phyloP scores from a whole-genome alignment of 345 rosid species.

The Cardamine chenopodiifolia region DNA sequence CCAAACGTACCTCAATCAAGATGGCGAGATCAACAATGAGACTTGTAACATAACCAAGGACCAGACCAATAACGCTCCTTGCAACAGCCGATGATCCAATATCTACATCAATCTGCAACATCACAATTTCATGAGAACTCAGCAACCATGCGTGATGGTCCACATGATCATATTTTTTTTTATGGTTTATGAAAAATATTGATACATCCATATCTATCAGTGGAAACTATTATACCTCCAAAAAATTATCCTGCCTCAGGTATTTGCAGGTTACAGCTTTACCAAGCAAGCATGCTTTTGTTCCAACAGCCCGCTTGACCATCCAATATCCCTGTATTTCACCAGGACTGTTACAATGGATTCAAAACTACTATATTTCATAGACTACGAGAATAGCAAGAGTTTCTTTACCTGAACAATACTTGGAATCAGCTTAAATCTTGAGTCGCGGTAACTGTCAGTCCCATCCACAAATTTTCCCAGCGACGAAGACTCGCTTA shows the following conservation, averaged over 20 bases:
- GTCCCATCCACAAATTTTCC: slow-evolving; percentile 85
- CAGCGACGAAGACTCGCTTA: slow-evolving; percentile 67
- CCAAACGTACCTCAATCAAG: slow-evolving; percentile 75
- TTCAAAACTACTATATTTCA: not conserved
- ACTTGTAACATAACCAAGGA: slow-evolving; percentile 96
- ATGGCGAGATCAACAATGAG: slow-evolving; percentile 94
- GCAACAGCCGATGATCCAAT: slow-evolving; percentile 99
- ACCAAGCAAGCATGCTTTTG: slow-evolving; percentile 94
- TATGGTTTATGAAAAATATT: not conserved
- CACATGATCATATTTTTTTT: not conserved
- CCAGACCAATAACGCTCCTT: slow-evolving; percentile 84
- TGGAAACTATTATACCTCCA: slow-evolving; percentile 58
- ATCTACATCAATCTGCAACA: slow-evolving; percentile 89
- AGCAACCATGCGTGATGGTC: not conserved
- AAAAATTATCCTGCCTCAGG: slow-evolving; percentile 87
- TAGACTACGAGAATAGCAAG: slow-evolving; percentile 25
- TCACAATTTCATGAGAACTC: slow-evolving; percentile 6
- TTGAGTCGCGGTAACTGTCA: slow-evolving; percentile 77
- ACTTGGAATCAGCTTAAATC: slow-evolving; percentile 93
- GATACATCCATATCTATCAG: not conserved
- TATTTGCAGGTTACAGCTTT: slow-evolving; percentile 97
- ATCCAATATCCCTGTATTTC: slow-evolving; percentile 91
- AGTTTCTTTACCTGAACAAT: slow-evolving; percentile 70
- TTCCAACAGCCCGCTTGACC: slow-evolving; percentile 99
- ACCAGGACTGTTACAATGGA: slow-evolving; percentile 13